A percentile compares a stretch with the other conserved stretches of the same genome.
These are phyloP conservation scores for Tinospora cordifolia DNA, from an alignment of 164 flowering plant genomes.

Conservation along the genomic window DNA sequence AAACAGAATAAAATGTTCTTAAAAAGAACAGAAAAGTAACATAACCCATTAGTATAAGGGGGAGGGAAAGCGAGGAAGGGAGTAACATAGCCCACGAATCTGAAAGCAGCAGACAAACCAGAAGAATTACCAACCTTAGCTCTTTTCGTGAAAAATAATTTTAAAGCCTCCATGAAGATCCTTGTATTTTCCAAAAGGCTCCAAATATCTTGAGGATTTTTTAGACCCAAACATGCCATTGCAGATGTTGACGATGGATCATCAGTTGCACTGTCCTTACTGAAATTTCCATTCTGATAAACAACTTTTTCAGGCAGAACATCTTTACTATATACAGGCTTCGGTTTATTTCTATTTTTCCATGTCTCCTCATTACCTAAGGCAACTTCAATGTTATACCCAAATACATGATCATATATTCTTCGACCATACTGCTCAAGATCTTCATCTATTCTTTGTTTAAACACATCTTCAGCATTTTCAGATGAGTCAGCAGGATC, in stretches of 20 bases:
- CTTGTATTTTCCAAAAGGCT: slow-evolving; percentile 68
- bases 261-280: slow-evolving; percentile 25
- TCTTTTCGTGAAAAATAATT: slow-evolving; percentile 62
- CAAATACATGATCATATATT: slow-evolving; percentile 95
- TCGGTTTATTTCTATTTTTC: slow-evolving; percentile 81
- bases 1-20: no score
- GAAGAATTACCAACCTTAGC: slow-evolving; percentile 47
- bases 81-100: neutral
- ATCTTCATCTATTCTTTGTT: slow-evolving; percentile 57
- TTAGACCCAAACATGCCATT: slow-evolving; percentile 71
- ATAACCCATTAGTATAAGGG: no score
- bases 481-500: slow-evolving; percentile 61
- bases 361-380: slow-evolving; percentile 89
- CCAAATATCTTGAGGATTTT: slow-evolving; percentile 94
- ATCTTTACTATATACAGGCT: slow-evolving; percentile 68
- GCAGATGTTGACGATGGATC: slow-evolving; percentile 55
- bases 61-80: neutral
- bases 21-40: no score
- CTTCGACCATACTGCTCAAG: slow-evolving; percentile 72
- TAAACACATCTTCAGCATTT: slow-evolving; percentile 69
- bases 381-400: slow-evolving; percentile 85
- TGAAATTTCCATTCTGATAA: slow-evolving; percentile 51
- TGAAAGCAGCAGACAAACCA: neutral
- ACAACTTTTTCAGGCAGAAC: slow-evolving; percentile 31
- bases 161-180: slow-evolving; percentile 75